Base-by-base conservation (phyloP, 306 rosid genomes). In the Inga leiocalycina region DNA sequence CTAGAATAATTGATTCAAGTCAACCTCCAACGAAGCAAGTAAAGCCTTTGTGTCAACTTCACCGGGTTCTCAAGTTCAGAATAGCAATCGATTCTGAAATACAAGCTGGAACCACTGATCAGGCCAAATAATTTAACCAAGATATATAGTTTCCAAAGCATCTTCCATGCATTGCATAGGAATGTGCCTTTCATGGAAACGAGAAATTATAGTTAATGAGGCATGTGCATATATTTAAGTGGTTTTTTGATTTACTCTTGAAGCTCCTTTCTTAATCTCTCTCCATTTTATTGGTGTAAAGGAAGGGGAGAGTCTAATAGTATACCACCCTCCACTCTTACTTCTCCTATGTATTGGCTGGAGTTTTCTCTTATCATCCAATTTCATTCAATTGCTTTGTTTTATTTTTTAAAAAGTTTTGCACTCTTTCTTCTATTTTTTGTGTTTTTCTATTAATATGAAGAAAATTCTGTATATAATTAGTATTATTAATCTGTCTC, bases 41-140 rank as follows among this genome's bases (percentile, higher is more conserved):
- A 20, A 93, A 83, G 85, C 92, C 93, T 51, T 45, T 87, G 41
- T 85, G 92, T 19, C 84, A 84, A 74, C 88, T 93, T 79, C 91
- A 91, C 8, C 88, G 79, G 90, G 86, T 89, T 81, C 86, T 94
- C 68, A 91, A 90, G 79, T 93, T 93, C 85, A 88, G 89, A 83
- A 56, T 90, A 87, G 82, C 90, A 13, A 86, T 89, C 41, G 87
- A 89, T 88, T 88, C 90, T 67, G 88, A 78, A 34, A 76, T 68
- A 82, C 89, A 44, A 59, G 77, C 9, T 46, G 41, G 46, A 64
- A 80, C 83, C 56, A 34, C 79, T 19, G 83, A 88, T 80, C 77
- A 83, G 70, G 34, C 82, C 66, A 78, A 52, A 39, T 79, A 84
- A 85, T 62, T 68, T 44, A 43, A 71, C 19, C 24, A 11, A 22